These are phyloP conservation scores for Raddia distichophylla DNA, from an alignment of 176 grass and related monocot species.

Conservation along the genomic window DNA sequence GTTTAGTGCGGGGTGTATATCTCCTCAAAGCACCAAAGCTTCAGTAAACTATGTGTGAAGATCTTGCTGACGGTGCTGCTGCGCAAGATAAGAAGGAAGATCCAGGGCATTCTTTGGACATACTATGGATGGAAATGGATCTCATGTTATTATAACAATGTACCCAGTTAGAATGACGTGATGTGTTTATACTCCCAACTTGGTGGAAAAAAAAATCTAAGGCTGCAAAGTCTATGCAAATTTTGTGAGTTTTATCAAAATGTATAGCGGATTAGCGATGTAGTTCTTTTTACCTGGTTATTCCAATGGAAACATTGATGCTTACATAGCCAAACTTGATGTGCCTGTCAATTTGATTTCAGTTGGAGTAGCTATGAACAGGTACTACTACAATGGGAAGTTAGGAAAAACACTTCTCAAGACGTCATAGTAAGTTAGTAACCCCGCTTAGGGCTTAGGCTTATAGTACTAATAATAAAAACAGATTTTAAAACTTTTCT, in stretches of 20 bases:
- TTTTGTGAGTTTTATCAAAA: constrained; percentile 32
- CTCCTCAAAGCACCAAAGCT: constrained; percentile 80
- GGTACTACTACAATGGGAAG: constrained; percentile 3
- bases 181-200: constrained; percentile 3
- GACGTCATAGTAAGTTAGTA: too few species aligned
- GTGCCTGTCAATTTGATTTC: background rate
- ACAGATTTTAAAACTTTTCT: too few species aligned
- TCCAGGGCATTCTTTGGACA: background rate
- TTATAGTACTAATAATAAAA: too few species aligned
- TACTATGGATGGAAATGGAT: background rate
- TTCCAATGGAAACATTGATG: background rate
- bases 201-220: background rate
- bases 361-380: background rate
- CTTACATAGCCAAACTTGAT: background rate
- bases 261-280: constrained; percentile 23
- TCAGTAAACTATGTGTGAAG: constrained; percentile 22
- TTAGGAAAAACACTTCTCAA: too few species aligned
- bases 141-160: constrained; percentile 14
- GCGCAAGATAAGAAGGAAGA: background rate
- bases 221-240: constrained; percentile 28
- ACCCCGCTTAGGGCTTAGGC: too few species aligned
- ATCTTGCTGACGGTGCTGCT: background rate
- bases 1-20: constrained; percentile 81
- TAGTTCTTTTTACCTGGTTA: background rate
- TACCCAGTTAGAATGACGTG: background rate